These are phyloP conservation scores for Trichoderma sp. DNA, from an alignment of 2,329 filamentous ascomycete genomes.

Conservation along the genomic window DNA sequence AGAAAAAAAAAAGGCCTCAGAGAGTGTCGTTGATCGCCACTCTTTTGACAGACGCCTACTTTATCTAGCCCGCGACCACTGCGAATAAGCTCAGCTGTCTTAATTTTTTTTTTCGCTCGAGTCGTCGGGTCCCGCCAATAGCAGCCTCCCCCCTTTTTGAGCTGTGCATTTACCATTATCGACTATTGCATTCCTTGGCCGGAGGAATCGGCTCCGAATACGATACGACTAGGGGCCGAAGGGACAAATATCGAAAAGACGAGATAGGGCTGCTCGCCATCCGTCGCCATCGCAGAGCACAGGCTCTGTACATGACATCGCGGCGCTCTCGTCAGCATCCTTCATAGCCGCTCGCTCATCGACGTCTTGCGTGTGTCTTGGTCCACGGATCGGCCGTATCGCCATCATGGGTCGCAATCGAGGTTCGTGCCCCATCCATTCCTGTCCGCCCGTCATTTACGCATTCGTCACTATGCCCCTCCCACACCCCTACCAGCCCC, in stretches of 20 bases:
- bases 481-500: conserved; percentile 6
- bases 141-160: neutral
- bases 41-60: neutral
- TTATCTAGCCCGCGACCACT: neutral
- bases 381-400: conserved; percentile 15
- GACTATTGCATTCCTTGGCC: neutral
- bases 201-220: neutral
- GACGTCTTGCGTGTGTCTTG: neutral
- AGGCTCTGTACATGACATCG: conserved; percentile 8
- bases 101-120: neutral
- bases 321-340: neutral
- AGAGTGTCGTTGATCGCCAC: neutral
- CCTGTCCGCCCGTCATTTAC: conserved; percentile 22
- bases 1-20: neutral
- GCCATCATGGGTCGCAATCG: conserved; percentile 57
- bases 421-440: conserved; percentile 46
- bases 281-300: neutral
- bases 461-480: conserved; percentile 15
- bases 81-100: neutral
- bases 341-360: neutral
- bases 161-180: neutral
- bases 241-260: neutral
- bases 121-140: conserved; percentile 17
- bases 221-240: neutral
- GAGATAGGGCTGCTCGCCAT: neutral